These are phyloP conservation scores for Drechslerella dactyloides DNA, from an alignment of 2,329 filamentous ascomycete genomes.

Conservation along the genomic window DNA sequence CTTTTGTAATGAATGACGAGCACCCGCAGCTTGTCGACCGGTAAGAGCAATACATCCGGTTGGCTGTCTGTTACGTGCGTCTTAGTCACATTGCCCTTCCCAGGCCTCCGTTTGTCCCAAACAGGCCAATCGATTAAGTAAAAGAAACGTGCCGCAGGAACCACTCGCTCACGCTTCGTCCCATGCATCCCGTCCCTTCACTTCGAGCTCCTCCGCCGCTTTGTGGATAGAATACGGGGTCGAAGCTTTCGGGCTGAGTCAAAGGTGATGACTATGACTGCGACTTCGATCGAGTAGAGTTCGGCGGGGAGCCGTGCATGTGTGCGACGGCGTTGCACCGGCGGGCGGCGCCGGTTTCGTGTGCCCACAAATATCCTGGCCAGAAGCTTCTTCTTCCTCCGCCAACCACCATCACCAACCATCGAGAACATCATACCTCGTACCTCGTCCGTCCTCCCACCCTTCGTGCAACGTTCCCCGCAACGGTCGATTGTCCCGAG, in stretches of 20 bases:
- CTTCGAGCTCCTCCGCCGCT: background rate
- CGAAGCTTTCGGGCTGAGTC: background rate
- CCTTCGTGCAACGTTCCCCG: background rate
- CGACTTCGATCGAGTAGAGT: no score
- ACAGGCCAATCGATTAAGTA: no score
- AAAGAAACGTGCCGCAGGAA: no score
- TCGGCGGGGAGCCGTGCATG: no score
- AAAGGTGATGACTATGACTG: no score
- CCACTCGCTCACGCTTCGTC: no score
- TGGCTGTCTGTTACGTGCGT: no score
- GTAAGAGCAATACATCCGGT: no score
- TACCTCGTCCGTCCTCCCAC: background rate
- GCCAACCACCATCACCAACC: background rate
- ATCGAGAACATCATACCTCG: background rate
- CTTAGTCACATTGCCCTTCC: no score
- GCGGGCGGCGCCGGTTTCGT: background rate
- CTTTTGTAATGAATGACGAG: no score
- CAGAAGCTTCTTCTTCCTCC: background rate
- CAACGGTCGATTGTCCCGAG: conserved; percentile 2
- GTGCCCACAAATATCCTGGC: background rate
- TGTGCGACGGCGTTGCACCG: background rate
- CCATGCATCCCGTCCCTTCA: background rate
- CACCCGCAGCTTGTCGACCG: no score
- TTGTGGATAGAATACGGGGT: background rate
- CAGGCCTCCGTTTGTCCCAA: no score